Base-by-base conservation (phyloP, 176 grass and related monocot species). In the Oryza meridionalis region DNA sequence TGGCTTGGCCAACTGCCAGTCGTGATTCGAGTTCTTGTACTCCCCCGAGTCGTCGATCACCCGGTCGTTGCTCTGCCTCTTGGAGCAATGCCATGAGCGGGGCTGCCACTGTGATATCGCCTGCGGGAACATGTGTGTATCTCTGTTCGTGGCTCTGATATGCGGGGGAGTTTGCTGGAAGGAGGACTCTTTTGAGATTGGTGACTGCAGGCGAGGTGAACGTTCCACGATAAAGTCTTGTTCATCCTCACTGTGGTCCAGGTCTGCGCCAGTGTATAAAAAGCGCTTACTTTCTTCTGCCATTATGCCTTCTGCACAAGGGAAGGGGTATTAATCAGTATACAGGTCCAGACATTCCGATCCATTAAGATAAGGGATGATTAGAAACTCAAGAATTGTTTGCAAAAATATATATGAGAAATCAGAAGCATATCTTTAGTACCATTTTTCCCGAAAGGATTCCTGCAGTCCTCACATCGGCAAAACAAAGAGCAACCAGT, bases 401-500 rank as follows among this genome's bases (percentile, higher is more conserved):
- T 82, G 12, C 51, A 2, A 72, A 46, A 24, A 27, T 37, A 78
- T 72, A 21, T 72, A 44, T 11, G n/a, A 62, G 58, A 10, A 24
- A 21, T 21, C 2, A 49, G 16, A 71, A 73, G 37, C 69, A 73
- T 61, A 76, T 15, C 0, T 8, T 51, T n/a, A 4, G 49, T 85
- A 91, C 90, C 90, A 83, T 92, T 92, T 89, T 88, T 92, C 66
- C 90, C 90, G 27, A 89, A 92, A 76, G 86, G 86, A 77, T 92
- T 92, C 70, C 78, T 88, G 70, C 90, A 92, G 69, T 89, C 87
- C 5, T 84, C 86, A 59, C 87, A 92, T 40, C 86, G 69, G 80
- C 90, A 92, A 65, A 86, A 86, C 45, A 92, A 89, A 45, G 90
- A 89, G 76, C 90, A 92, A 19, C 86, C 87, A 24, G 83, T 86